These are phyloP conservation scores for Fusarium incarnatum DNA, from an alignment of 2,329 filamentous ascomycete species.

Conservation along the genomic window DNA sequence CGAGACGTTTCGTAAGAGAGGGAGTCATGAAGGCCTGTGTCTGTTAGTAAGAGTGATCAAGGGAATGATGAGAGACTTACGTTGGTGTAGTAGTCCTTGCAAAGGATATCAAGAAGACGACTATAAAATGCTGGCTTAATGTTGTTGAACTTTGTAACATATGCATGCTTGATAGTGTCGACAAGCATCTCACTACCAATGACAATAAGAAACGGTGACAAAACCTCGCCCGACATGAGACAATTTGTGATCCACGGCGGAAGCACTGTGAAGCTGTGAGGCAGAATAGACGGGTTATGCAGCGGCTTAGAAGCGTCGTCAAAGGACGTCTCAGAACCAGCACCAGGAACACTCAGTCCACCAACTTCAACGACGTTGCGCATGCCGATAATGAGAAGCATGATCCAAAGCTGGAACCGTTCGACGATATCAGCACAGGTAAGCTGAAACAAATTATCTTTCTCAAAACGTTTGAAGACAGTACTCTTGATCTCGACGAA, in stretches of 20 bases:
- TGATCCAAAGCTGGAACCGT: conserved; percentile 96
- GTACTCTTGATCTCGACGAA: conserved; percentile 99
- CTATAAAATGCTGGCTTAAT: conserved; percentile 91
- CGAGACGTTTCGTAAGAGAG: conserved; percentile 88
- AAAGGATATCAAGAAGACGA: conserved; percentile 90
- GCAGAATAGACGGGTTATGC: conserved; percentile 80
- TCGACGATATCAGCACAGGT: conserved; percentile 98
- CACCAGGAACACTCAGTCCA: conserved; percentile 74
- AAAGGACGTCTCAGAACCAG: conserved; percentile 60
- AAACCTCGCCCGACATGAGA: conserved; percentile 80
- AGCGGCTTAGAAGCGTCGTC: conserved; percentile 68
- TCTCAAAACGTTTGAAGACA: conserved; percentile 98
- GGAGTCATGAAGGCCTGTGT: conserved; percentile 86
- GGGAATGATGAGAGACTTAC: conserved; percentile 57
- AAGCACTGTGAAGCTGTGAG: conserved; percentile 89
- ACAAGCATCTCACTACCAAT: conserved; percentile 97
- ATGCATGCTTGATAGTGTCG: conserved; percentile 96
- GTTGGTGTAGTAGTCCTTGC: conserved; percentile 98
- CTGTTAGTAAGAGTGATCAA: conserved; percentile 17
- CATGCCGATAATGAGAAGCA: conserved; percentile 95
- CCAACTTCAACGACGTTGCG: conserved; percentile 97
- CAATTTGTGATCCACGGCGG: conserved; percentile 70
- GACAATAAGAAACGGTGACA: conserved; percentile 93
- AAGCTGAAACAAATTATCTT: conserved; percentile 96
- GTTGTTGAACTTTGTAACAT: conserved; percentile 99